Evolutionary conservation across 2,329 filamentous ascomycete species (phyloP), one percentile per base, ranked within the genome.

Genomic region (Berkeleyomyces basicola): DNA sequence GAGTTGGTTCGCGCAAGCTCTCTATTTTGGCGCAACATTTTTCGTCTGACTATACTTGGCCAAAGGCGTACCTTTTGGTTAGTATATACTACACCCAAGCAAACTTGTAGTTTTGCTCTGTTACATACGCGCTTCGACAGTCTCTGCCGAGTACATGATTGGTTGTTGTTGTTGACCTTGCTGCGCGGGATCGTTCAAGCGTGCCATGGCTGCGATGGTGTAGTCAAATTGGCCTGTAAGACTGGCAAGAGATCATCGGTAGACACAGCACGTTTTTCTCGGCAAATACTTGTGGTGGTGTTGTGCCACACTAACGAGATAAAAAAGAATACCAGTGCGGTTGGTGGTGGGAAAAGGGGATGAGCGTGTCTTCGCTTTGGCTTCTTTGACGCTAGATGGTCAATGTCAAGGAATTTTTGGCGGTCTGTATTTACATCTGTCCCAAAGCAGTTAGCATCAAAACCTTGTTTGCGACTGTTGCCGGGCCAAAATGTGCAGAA

Each of bases 1-100:
- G 88, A 89, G 74, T 95, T 93, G 68, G 80, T 82, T 71, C 85
- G 84, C 66, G 88, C 88, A 66, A 93, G 86, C 69, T 93, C 88
- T 73, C 87, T 82, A 71, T 95, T 95, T 71, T 93, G 89, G 62
- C 88, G 82, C 69, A 91, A 77, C 70, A 91, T 89, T 71, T 86
- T 85, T 69, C 86, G 82, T 71, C 88, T 87, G 65, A 92, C 87
- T 91, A 68, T 42, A 68, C 66, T 7, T 58, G 66, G 61, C 14
- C 66, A 44, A 64, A 47, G 61, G 61, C 66, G 57, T 43, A 59
- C 23, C 23, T 23, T 23, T 23, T 31, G 14, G 47, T 63, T 47
- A 63, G 57, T 37, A 44, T 23, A 9, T n/a, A 4, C 11, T 4
- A 55, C 31, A 6, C 36, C 33, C 23, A 61, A 46, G 39, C 36